Evolutionary conservation across 257 asterid species (phyloP), one percentile per base, ranked within the genome.

Genomic region (Solanum medicagineum): DNA sequence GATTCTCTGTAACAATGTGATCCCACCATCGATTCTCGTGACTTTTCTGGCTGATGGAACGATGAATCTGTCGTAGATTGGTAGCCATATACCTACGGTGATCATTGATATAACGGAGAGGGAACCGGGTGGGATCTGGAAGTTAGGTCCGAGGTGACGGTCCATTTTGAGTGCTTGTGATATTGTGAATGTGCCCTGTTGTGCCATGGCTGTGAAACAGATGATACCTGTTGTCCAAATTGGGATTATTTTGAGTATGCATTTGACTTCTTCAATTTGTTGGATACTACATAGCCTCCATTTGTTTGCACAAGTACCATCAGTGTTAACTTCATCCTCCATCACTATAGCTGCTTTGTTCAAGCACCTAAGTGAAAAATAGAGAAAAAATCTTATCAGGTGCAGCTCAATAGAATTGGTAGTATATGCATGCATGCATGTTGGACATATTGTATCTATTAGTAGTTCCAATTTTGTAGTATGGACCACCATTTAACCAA

Each of bases 221-320:
- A 97, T 88, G 2, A 97, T 91, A 3, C 99, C 98, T 0, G 97
- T 85, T 1, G 92, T 94, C 99, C 98, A 97, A 5, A 92, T 77
- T 3, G 99, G 98, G 57, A 96, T 75, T 7, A 95, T 84, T 87
- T 90, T 87, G 62, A 96, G 51, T 7, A 96, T 51, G 54, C 97
- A 92, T 75, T 95, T 97, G 12, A 96, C 84, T 91, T 97, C 98
- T 90, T 97, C 97, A 4, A 93, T 89, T 81, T 84, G 87, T 68
- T 97, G 99, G 79, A 93, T 44, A 32, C 63, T 65, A 10, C 49
- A 45, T 59, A 82, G 44, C 17, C 85, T 82, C 85, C 85, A 62
- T 4, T n/a, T 42, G 14, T 60, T 62, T 59, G 59, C 0, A 42
- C 15, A 17, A 15, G 77, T 62, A 8, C 55, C 71, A 62, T 81